These are phyloP conservation scores for Peniophora sp. DNA, from an alignment of 1,284 basidiomycete genomes.

Conservation along the genomic window DNA sequence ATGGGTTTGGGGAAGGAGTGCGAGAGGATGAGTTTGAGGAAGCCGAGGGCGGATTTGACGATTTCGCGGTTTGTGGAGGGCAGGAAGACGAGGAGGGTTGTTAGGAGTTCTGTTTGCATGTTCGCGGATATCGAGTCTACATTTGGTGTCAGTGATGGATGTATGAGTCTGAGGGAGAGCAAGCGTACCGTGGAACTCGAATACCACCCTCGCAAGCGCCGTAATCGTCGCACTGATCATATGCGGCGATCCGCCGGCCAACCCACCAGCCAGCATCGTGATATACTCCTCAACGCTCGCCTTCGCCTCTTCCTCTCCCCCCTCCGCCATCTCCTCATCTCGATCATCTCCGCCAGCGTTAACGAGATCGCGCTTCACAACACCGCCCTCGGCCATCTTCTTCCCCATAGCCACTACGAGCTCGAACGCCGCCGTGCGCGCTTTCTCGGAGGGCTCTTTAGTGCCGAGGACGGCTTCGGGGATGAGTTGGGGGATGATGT, in stretches of 20 bases:
- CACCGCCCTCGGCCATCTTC: constrained; percentile 87
- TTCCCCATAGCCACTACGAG: constrained; percentile 86
- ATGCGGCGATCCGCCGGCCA: constrained; percentile 90
- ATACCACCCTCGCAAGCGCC: constrained; percentile 87
- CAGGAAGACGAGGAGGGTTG: constrained; percentile 86
- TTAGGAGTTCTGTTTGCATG: constrained; percentile 84
- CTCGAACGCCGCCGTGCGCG: constrained; percentile 85
- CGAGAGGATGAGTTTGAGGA: constrained; percentile 81
- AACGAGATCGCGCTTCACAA: constrained; percentile 71
- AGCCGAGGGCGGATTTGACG: constrained; percentile 93
- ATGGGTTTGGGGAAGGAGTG: constrained; percentile 74
- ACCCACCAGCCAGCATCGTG: constrained; percentile 94
- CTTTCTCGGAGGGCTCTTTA: constrained; percentile 95
- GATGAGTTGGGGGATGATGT: constrained; percentile 83
- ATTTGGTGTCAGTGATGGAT: neutral
- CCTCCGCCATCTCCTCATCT: constrained; percentile 56
- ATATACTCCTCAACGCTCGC: constrained; percentile 90
- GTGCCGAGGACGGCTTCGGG: constrained; percentile 97
- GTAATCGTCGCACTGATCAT: constrained; percentile 99
- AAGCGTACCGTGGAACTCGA: constrained; percentile 85
- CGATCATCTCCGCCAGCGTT: constrained; percentile 67
- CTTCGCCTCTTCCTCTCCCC: constrained; percentile 56
- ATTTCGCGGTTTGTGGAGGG: constrained; percentile 95
- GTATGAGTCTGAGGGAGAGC: too few species aligned
- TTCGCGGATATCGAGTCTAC: constrained; percentile 63